Evolutionary conservation across 108 stramenopile genomes (phyloP).

Genomic region (Cyclotella cryptica): DNA sequence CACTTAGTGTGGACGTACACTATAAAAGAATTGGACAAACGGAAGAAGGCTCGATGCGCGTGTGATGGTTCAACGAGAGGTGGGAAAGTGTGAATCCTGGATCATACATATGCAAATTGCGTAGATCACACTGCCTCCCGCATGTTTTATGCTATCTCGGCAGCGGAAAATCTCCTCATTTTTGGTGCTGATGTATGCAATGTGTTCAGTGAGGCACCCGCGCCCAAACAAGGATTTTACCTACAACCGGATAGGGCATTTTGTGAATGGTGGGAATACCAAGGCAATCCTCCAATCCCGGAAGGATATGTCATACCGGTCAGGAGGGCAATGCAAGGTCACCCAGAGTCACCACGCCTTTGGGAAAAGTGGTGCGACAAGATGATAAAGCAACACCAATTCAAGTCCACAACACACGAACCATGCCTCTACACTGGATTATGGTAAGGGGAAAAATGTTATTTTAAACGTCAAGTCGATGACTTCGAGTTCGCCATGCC

Average conservation of each 20-base stretch:
- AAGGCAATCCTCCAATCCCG: not conserved
- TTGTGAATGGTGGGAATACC: constrained; percentile 2
- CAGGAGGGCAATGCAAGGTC: not conserved
- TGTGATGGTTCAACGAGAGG: constrained; percentile 3
- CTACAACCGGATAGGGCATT: constrained; percentile 9
- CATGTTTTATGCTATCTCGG: not conserved
- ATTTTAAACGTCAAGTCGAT: not conserved
- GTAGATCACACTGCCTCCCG: constrained; percentile 12
- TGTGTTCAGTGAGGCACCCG: no score
- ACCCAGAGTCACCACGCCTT: constrained; percentile 12
- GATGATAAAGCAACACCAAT: no score
- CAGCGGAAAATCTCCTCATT: constrained; percentile 4
- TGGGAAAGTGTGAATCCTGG: not conserved
- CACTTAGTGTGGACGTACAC: constrained; percentile 2
- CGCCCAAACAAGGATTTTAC: not conserved
- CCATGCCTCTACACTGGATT: no score
- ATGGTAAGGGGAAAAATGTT: no score
- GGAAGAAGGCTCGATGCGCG: not conserved
- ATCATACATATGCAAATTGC: constrained; percentile 24
- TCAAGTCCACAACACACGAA: no score
- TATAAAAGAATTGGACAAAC: not conserved
- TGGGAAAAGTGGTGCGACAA: no score
- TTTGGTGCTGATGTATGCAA: constrained; percentile 13
- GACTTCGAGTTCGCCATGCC: not conserved
- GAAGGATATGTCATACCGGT: not conserved